Percentiles rank a stretch among this genome's conserved stretches.
Conservation (phyloP, 169 alveolate genomes). For the Perkinsus marinus region DNA sequence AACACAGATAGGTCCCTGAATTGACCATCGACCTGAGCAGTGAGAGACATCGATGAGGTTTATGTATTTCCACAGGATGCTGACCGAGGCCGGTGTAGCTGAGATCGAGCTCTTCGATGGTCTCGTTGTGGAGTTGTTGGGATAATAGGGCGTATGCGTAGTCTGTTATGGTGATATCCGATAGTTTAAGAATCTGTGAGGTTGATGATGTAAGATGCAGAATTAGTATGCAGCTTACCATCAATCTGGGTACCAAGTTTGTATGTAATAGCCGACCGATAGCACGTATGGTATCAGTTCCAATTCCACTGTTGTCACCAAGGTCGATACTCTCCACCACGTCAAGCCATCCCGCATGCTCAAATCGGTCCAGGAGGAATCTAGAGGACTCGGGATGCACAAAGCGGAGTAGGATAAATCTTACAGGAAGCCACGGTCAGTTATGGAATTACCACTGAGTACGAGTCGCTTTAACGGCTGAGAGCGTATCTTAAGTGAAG, state of each 20-base stretch:
- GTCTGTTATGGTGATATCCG: not conserved
- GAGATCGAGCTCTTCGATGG: not conserved
- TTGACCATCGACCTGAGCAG: not conserved
- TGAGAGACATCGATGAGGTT: not conserved
- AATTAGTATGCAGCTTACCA: not conserved
- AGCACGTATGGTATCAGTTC: not conserved
- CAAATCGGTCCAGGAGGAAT: not conserved
- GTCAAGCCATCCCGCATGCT: not conserved
- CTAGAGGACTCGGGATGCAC: not conserved
- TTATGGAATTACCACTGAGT: not conserved
- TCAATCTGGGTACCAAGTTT: not conserved
- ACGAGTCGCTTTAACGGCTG: not conserved
- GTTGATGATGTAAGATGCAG: not conserved
- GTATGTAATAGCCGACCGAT: not conserved
- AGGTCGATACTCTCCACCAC: not conserved
- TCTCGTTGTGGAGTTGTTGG: not conserved
- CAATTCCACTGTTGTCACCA: not conserved
- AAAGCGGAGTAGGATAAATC: not conserved
- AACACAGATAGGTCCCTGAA: not conserved
- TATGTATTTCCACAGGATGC: not conserved
- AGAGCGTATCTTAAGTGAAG: not conserved
- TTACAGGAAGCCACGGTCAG: not conserved
- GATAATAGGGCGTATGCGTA: not conserved
- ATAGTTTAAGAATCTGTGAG: not conserved
- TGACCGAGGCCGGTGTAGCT: not conserved